These are phyloP conservation scores for Ceratobasidium sp. DNA, from an alignment of 1,284 basidiomycete species.

Conservation along the genomic window DNA sequence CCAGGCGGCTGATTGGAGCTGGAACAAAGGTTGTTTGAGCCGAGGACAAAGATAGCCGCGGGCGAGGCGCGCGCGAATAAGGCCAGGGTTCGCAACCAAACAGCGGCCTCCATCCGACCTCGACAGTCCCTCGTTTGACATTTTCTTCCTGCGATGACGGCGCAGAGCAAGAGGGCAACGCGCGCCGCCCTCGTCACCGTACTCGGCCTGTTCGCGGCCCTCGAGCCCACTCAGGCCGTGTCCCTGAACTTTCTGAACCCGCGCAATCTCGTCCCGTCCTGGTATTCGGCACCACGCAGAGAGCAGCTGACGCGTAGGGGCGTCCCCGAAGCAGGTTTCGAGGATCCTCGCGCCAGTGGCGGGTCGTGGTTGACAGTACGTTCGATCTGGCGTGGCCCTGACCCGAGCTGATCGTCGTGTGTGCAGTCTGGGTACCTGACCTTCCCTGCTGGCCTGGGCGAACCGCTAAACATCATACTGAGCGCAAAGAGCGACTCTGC, in stretches of 20 bases:
- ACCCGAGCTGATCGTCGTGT: background rate
- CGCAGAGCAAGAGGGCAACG: background rate
- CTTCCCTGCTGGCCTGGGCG: conserved; percentile 79
- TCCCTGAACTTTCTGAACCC: conserved; percentile 28
- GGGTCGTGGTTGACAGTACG: conserved; percentile 33
- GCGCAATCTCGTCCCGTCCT: background rate
- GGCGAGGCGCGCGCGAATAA: background rate
- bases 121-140: conserved; percentile 9
- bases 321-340: conserved; percentile 13
- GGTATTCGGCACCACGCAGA: background rate
- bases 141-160: conserved; percentile 5
- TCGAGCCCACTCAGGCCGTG: background rate
- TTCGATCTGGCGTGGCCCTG: background rate
- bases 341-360: conserved; percentile 37
- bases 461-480: conserved; percentile 90
- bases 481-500: conserved; percentile 80
- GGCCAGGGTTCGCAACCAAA: background rate
- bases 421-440: conserved; percentile 57
- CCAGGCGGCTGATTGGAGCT: background rate
- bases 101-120: background rate
- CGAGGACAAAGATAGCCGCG: conserved; percentile 12
- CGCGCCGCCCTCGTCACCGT: conserved; percentile 8
- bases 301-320: background rate
- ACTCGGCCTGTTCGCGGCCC: conserved; percentile 5
- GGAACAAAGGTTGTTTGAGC: conserved; percentile 7